Percentiles rank a stretch among this genome's conserved stretches.
phyloP scores from a whole-genome alignment of 805 yeast genomes.

The Blastobotrys muscicola region DNA sequence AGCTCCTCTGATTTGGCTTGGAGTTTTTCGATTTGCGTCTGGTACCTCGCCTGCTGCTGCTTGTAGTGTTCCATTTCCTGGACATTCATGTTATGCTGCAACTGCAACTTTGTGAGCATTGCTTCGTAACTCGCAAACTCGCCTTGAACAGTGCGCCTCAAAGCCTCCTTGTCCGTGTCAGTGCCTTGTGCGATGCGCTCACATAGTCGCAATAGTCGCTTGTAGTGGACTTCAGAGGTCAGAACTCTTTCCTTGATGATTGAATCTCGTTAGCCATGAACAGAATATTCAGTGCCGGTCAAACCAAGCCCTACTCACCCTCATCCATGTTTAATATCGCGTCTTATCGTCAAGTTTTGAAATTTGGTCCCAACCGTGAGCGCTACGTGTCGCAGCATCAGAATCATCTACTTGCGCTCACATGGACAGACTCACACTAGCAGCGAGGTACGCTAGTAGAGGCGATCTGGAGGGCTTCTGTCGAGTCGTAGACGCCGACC shows the following conservation, averaged over 20 bases:
- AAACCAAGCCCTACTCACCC: background rate
- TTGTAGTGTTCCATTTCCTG: constrained; percentile 16
- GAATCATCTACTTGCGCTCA: background rate
- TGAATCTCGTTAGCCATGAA: background rate
- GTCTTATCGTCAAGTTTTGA: background rate
- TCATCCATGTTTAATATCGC: background rate
- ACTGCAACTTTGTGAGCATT: constrained; percentile 13
- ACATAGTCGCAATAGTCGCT: constrained; percentile 10
- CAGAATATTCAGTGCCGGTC: no score
- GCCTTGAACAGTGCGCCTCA: constrained; percentile 2
- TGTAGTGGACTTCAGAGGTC: constrained; percentile 13
- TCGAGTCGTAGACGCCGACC: constrained; percentile 5
- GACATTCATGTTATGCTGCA: constrained; percentile 16
- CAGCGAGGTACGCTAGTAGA: constrained; percentile 8
- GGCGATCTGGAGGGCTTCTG: constrained; percentile 7
- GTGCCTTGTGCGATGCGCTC: background rate
- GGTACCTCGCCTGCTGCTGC: constrained; percentile 11
- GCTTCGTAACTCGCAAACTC: constrained; percentile 14
- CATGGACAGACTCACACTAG: background rate
- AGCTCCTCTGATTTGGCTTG: constrained; percentile 13
- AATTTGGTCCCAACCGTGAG: background rate
- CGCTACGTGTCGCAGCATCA: background rate
- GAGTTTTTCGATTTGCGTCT: constrained; percentile 8
- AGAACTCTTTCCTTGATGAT: constrained; percentile 17
- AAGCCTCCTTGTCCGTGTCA: background rate